Evolutionary conservation across 2,329 filamentous ascomycete genomes (phyloP).

Genomic region (Pestalotiopsis sp.): DNA sequence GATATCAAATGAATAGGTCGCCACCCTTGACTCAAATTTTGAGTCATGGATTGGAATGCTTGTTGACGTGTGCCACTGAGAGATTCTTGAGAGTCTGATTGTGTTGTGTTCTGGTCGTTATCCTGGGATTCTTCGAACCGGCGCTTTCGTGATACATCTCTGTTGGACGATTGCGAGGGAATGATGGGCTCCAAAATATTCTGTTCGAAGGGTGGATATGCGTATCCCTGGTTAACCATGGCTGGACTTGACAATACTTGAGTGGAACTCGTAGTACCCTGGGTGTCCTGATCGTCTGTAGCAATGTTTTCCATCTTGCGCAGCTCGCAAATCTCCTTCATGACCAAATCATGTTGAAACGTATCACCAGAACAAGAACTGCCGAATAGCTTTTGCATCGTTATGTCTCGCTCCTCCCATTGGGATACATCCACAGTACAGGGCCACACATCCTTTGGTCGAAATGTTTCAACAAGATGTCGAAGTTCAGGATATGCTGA

Average conservation of each 20-base stretch:
- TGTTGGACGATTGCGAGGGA: background rate
- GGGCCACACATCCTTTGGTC: slow-evolving; percentile 76
- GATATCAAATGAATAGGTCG: slow-evolving; percentile 34
- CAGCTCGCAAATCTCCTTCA: slow-evolving; percentile 20
- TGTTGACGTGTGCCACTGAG: background rate
- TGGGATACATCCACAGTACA: slow-evolving; percentile 69
- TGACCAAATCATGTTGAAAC: slow-evolving; percentile 72
- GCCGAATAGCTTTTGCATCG: slow-evolving; percentile 73
- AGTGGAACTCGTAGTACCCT: background rate
- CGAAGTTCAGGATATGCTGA: slow-evolving; percentile 84
- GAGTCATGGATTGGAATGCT: background rate
- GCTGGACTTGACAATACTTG: background rate
- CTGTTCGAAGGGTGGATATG: background rate
- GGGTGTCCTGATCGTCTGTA: background rate
- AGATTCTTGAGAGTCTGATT: background rate
- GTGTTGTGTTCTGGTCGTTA: background rate
- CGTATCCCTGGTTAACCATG: background rate
- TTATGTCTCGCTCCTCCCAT: slow-evolving; percentile 65
- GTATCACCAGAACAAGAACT: slow-evolving; percentile 59
- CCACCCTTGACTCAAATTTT: slow-evolving; percentile 16
- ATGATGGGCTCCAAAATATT: background rate
- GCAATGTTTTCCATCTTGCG: background rate
- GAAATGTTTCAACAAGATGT: slow-evolving; percentile 66
- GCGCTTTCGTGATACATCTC: background rate
- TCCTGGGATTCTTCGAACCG: background rate